Conservation (phyloP, 352 stramenopile genomes). For the Phytopythium oedochilum region DNA sequence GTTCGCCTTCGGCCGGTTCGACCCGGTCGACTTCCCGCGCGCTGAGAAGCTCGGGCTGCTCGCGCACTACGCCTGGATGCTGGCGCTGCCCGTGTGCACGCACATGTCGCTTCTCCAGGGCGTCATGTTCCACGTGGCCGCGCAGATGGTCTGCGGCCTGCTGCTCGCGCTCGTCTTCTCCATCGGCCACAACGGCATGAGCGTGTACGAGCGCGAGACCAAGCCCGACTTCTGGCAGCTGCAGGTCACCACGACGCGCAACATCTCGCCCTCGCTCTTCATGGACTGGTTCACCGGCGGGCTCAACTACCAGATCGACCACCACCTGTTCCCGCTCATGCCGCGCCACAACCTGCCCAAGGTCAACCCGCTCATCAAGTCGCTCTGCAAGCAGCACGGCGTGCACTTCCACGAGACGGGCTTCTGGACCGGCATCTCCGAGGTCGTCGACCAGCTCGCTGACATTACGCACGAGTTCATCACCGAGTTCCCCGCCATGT, state of each 20-base stretch:
- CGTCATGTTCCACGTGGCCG: slow-evolving; percentile 79
- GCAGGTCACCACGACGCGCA: slow-evolving; percentile 97
- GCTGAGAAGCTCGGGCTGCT: slow-evolving; percentile 69
- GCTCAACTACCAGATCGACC: slow-evolving; percentile 98
- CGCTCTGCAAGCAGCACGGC: slow-evolving; percentile 96
- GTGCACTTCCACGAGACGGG: slow-evolving; percentile 96
- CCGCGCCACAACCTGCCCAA: slow-evolving; percentile 95
- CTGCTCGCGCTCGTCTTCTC: slow-evolving; percentile 96
- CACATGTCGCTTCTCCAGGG: slow-evolving; percentile 67
- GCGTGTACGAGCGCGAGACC: slow-evolving; percentile 93
- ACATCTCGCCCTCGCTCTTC: slow-evolving; percentile 93
- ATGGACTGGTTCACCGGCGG: slow-evolving; percentile 98
- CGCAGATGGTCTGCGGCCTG: slow-evolving; percentile 90
- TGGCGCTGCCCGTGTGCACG: slow-evolving; percentile 65
- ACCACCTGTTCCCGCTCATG: slow-evolving; percentile 98
- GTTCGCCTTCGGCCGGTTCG: slow-evolving; percentile 78
- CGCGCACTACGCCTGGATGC: slow-evolving; percentile 92
- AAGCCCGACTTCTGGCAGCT: slow-evolving; percentile 98
- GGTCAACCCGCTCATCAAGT: slow-evolving; percentile 93
- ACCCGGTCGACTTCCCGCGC: slow-evolving; percentile 86
- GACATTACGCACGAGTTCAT: slow-evolving; percentile 95
- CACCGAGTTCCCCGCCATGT: slow-evolving; percentile 98
- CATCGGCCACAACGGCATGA: slow-evolving; percentile 98
- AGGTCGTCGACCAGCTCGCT: slow-evolving; percentile 93
- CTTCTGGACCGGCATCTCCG: slow-evolving; percentile 90